Base-by-base conservation (phyloP, 306 rosid species). In the Fragaria vesca region DNA sequence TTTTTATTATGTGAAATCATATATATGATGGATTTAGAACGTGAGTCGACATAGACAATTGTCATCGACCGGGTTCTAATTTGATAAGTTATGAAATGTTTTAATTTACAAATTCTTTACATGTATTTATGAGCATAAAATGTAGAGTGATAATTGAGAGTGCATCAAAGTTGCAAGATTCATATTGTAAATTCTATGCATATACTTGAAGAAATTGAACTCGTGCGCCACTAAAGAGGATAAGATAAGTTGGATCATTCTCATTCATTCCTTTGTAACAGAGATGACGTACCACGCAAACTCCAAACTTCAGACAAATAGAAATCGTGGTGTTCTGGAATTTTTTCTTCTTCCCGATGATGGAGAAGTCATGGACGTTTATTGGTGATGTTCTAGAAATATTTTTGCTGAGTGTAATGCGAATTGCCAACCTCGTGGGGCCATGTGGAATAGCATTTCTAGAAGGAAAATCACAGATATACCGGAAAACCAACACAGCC, bases 341-440 rank as follows among this genome's bases (percentile, higher is more conserved):
- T 1, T 11, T 1, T 1, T 65, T 18, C 26, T 38, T 38, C 71
- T 66, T 66, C 28, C 11, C 28, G 68, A 66, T 66, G 28, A 66
- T 66, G 47, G 71, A 66, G 48, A 34, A 13, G n/a, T 65, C 69
- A 65, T 65, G 69, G 69, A 65, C 45, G 46, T 26, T 12, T 24
- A 26, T 10, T 61, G 6, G 16, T 10, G 62, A 3, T 10, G 69
- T 65, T 66, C 71, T 66, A 38, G 71, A 66, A 66, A 18, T 6
- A 24, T 9, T 8, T 8, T 15, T 38, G 48, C 15, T 36, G 42
- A 17, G 15, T 66, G 15, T 66, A 32, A 28, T 65, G 45, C 13
- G 43, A 63, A 61, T 61, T 13, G 67, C 67, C 67, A 65, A 65
- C 69, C 69, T 34, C 71, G 15, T 66, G 71, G 48, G 71, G 47